These are phyloP conservation scores for Petunia axillaris DNA, from an alignment of 257 asterid species.

Conservation along the genomic window DNA sequence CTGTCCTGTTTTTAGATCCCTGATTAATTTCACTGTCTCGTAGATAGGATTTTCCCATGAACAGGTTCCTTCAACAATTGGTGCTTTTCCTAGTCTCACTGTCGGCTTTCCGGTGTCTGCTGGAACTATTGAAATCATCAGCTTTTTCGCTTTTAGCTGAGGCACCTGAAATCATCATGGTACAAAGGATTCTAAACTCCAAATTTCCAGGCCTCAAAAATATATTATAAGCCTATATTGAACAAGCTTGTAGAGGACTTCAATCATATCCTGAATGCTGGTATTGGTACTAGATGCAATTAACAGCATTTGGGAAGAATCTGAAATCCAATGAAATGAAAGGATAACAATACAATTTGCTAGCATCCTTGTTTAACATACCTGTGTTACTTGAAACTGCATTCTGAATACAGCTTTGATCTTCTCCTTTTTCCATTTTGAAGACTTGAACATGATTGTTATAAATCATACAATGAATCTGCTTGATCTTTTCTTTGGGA, in stretches of 20 bases:
- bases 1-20: slow-evolving; percentile 74
- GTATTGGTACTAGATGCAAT: neutral
- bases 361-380: slow-evolving; percentile 28
- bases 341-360: neutral
- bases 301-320: slow-evolving; percentile 13
- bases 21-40: slow-evolving; percentile 73
- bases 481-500: slow-evolving; percentile 12
- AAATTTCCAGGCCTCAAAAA: neutral
- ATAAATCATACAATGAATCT: neutral
- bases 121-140: slow-evolving; percentile 83
- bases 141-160: slow-evolving; percentile 70
- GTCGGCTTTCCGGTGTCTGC: slow-evolving; percentile 92
- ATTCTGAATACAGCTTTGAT: slow-evolving; percentile 76
- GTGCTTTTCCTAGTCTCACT: slow-evolving; percentile 65
- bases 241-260: neutral
- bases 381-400: slow-evolving; percentile 94
- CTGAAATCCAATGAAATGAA: neutral
- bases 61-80: slow-evolving; percentile 78
- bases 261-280: neutral
- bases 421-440: slow-evolving; percentile 68
- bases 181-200: slow-evolving; percentile 21
- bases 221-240: neutral
- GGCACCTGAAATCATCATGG: slow-evolving; percentile 68
- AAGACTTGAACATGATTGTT: slow-evolving; percentile 74
- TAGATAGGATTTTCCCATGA: slow-evolving; percentile 81